Evolutionary conservation across 768 basidiomycete species (phyloP).

Genomic region (Lactarius trivialis): DNA sequence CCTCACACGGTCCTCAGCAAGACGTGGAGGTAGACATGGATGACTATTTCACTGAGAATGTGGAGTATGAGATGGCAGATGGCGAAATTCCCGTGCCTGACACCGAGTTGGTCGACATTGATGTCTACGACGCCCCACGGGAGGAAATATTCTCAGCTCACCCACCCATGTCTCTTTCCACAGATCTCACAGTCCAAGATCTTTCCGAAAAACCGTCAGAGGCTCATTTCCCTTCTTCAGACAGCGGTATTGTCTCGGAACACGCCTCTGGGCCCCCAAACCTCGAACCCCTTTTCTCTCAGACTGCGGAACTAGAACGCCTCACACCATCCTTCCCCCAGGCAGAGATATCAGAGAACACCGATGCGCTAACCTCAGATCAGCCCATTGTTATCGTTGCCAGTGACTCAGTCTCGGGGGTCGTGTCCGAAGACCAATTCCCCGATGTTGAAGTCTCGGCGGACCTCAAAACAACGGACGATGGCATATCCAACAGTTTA

Average conservation of each 20-base stretch:
- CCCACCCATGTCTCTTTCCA: conserved; percentile 1
- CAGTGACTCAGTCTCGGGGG: background rate
- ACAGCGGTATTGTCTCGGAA: conserved; percentile 60
- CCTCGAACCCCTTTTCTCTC: conserved; percentile 33
- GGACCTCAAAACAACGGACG: background rate
- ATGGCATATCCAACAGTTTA: background rate
- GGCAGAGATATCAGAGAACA: background rate
- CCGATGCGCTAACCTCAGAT: background rate
- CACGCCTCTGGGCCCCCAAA: conserved; percentile 60
- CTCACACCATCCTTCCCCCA: conserved; percentile 3
- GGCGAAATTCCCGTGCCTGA: conserved; percentile 12
- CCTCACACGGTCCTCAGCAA: conserved; percentile 17
- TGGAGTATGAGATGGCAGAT: conserved; percentile 24
- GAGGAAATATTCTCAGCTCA: conserved; percentile 10
- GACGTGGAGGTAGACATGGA: conserved; percentile 25
- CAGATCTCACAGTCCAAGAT: conserved; percentile 5
- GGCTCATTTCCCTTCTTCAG: conserved; percentile 7
- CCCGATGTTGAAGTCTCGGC: background rate
- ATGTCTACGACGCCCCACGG: conserved; percentile 20
- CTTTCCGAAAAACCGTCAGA: background rate
- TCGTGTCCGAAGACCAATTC: background rate
- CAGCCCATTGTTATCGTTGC: background rate
- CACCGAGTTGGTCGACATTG: conserved; percentile 22
- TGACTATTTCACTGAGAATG: conserved; percentile 18
- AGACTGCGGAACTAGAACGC: conserved; percentile 24